Conservation (phyloP, 75 land plant species). For the Azolla pinnata region DNA sequence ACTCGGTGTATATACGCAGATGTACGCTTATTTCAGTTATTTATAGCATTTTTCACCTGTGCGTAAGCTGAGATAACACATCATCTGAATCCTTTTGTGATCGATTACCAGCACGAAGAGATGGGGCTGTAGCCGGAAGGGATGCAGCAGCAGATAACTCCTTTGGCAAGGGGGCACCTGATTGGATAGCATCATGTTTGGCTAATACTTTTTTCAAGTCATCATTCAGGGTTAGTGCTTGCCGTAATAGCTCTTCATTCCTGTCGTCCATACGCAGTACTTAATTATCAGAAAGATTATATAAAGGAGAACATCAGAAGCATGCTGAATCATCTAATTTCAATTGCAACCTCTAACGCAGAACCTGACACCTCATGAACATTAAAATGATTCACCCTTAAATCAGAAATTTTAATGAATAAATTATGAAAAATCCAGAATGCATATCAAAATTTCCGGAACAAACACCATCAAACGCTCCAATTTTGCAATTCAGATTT, state of each 20-base stretch:
- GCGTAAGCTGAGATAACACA: conserved; percentile 1
- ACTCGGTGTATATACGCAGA: not conserved
- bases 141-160: conserved; percentile 9
- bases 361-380: too few species aligned
- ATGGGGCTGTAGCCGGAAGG: not conserved
- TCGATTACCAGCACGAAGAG: not conserved
- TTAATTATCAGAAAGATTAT: too few species aligned
- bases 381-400: too few species aligned
- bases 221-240: conserved; percentile 82
- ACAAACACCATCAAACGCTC: too few species aligned
- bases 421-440: too few species aligned
- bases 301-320: too few species aligned
- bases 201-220: conserved; percentile 73
- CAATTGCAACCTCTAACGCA: too few species aligned
- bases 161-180: conserved; percentile 38
- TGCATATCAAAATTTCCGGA: too few species aligned
- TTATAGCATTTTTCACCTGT: not conserved
- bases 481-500: too few species aligned
- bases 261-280: conserved; percentile 22
- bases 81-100: conserved; percentile 1
- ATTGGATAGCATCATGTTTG: conserved; percentile 72
- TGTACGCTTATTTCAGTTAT: not conserved
- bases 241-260: conserved; percentile 71
- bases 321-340: too few species aligned
- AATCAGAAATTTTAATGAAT: too few species aligned